Percentiles rank a stretch among this genome's conserved stretches.
Evolutionary conservation across 306 rosid genomes (phyloP).

Genomic region (Cyclanthera cordifolia): DNA sequence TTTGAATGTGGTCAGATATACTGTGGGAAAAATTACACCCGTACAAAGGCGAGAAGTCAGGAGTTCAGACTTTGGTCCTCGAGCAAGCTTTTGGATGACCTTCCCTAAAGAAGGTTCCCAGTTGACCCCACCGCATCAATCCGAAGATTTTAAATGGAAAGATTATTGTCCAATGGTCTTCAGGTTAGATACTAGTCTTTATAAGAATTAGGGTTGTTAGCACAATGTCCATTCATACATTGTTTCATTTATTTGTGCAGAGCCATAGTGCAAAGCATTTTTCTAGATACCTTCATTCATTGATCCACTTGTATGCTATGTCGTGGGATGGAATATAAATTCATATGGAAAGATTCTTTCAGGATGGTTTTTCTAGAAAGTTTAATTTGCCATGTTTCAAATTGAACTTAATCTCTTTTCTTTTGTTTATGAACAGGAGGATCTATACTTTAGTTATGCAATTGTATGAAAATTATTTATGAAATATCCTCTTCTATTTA

Average conservation of each 20-base stretch:
- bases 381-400: not conserved
- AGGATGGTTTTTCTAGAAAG: not conserved
- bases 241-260: not conserved
- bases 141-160: constrained; percentile 96
- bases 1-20: constrained; percentile 66
- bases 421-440: not conserved
- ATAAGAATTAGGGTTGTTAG: not conserved
- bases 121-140: constrained; percentile 88
- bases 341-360: not conserved
- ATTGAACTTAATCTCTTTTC: not conserved
- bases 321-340: not conserved
- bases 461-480: not conserved
- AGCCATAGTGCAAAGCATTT: not conserved
- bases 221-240: not conserved
- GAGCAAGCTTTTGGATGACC: constrained; percentile 99
- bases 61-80: constrained; percentile 81
- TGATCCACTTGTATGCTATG: not conserved
- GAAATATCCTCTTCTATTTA: not conserved
- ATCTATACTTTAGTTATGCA: not conserved
- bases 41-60: constrained; percentile 93
- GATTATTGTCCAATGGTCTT: constrained; percentile 98
- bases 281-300: not conserved
- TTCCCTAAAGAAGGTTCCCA: constrained; percentile 95
- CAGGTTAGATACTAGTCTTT: constrained; percentile 43
- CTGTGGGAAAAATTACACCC: constrained; percentile 97